Evolutionary conservation across 148 eudicot genomes (phyloP), one percentile per base, ranked within the genome.

Genomic region (Rhododendron griersonianum): DNA sequence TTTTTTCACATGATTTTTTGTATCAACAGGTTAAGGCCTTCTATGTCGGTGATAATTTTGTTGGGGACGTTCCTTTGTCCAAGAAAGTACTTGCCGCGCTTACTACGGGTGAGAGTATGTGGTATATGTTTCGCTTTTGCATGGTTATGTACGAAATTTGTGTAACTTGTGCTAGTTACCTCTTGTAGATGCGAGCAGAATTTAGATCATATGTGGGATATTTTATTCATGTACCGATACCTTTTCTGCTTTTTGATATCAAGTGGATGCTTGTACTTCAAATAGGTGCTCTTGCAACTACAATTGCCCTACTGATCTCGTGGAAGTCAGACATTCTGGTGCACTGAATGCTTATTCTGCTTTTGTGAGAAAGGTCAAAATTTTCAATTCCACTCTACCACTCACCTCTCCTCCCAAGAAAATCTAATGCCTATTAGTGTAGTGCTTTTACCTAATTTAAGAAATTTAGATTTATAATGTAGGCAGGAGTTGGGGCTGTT

Each of bases 31-130:
- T 97, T 65, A 95, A 90, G 86, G 86, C 85, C 89, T 84, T 97
- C 18, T 97, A 95, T 75, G 99, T 93, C 84, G 98, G 98, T 65
- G 92, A 93, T 39, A 95, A 97, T 89, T 92, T 92, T 89, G 96
- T 97, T 87, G 99, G 98, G 59, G 99, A 97, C 84, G 96, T 93
- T 83, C 98, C 99, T 33, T 89, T 97, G 85, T 85, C 93, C 77
- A 97, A 94, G 92, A 97, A 95, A 89, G 91, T 95, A 85, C 95
- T 97, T 90, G 99, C 99, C 85, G 99, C 89, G 16, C 95, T 97
- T 84, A 94, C 98, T 79, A 97, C 99, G 25, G 99, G 99, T 95
- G 80, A 88, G 91, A 71, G n/a, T 84, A 71, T 82, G 23, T 85
- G 80, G 47, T 23, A 16, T 9, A 76, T 33, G 78, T 23, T 78